phyloP scores from a whole-genome alignment of 1,284 basidiomycete species.

The Heterobasidion irregulare region DNA sequence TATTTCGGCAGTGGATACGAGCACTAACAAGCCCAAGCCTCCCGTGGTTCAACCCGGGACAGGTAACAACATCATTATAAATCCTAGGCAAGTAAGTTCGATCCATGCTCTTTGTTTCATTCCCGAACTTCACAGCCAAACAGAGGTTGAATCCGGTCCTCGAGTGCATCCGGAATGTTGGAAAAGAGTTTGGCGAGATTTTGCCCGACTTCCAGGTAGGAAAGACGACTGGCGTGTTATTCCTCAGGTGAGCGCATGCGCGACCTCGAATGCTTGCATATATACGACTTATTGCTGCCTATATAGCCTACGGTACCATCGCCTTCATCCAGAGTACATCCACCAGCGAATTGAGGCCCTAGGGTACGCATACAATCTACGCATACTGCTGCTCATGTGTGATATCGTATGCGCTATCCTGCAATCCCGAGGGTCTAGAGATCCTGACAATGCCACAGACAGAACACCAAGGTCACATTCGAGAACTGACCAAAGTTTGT shows the following conservation, averaged over 20 bases:
- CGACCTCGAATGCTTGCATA: neutral
- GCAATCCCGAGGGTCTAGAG: neutral
- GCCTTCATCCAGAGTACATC: conserved; percentile 96
- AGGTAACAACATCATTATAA: conserved; percentile 76
- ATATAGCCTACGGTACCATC: conserved; percentile 84
- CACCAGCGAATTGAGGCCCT: conserved; percentile 86
- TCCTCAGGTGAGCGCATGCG: conserved; percentile 58
- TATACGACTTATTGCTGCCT: neutral
- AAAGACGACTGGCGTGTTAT: conserved; percentile 88
- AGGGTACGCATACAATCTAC: conserved; percentile 71
- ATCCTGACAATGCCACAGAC: conserved; percentile 35
- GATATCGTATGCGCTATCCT: conserved; percentile 68
- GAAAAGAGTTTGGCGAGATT: conserved; percentile 94
- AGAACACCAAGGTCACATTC: conserved; percentile 85
- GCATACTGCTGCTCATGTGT: conserved; percentile 87
- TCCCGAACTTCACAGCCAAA: neutral
- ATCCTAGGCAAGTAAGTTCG: conserved; percentile 38
- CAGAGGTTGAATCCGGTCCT: conserved; percentile 88
- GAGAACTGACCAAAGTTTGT: conserved; percentile 81
- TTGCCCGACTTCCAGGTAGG: conserved; percentile 94
- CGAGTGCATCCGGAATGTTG: conserved; percentile 77
- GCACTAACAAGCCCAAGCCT: conserved; percentile 20
- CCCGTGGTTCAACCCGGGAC: conserved; percentile 62
- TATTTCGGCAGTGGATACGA: neutral
- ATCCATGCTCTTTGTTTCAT: neutral